Base-by-base conservation (phyloP, 140 eudicot species). In the Cichorium intybus region DNA sequence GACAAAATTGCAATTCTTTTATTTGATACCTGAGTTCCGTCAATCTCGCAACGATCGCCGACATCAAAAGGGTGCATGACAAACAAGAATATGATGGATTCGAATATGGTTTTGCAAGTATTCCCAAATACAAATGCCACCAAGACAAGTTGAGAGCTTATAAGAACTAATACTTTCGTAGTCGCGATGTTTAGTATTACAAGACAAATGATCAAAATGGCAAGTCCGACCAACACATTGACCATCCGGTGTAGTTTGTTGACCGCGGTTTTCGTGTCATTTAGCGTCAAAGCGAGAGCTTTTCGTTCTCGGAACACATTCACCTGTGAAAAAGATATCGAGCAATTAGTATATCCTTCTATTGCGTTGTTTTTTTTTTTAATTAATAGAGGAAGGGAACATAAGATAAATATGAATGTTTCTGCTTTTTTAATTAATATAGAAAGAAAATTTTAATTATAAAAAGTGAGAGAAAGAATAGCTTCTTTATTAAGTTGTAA, bases 41-140 rank as follows among this genome's bases (percentile, higher is more conserved):
- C 97, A 17, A 91, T 76, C 73, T 91, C 97, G 16, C 96, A 87
- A 34, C 97, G 87, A 77, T 91, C 97, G 2, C 97, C 97, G 9
- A 91, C 97, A 66, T 91, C 97, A 50, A 80, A 91, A 24, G 97
- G 97, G 55, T 91, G 97, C 48, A 91, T 81, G 28, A 87, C 91
- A 50, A 91, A 91, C 54, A 87, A 82, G 62, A 91, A 91, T 70
- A 91, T 81, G 75, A 91, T 69, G 60, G 96, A 79, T 66, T 91
- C 97, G 59, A 91, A 91, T 55, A 91, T 67, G 51, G 85, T 87
- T 78, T 92, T 92, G 87, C 95, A 88, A 43, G 95, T 83, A 71
- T 92, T 92, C 24, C 99, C 99, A 58, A 92, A 92, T 16, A 92
- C 63, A 59, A 92, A 92, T 3, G 99, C 85, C 75, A 88, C 96